Evolutionary conservation across 768 basidiomycete species (phyloP).

Genomic region (Glaciozyma martinii): DNA sequence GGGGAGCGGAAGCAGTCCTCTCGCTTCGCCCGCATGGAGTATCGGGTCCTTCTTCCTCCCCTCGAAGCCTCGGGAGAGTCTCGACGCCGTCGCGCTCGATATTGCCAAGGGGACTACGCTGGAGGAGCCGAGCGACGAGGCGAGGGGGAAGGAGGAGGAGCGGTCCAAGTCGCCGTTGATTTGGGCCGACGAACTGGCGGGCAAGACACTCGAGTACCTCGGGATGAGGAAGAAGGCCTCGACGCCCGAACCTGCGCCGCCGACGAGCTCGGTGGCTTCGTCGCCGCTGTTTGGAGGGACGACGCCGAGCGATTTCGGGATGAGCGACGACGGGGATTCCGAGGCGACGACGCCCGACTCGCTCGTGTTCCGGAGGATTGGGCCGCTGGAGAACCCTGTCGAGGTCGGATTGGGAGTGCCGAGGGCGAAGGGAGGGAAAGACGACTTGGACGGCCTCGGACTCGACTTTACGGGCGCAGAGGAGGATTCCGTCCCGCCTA

Average conservation of each 20-base stretch:
- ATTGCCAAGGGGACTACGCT: no score
- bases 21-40: conserved; percentile 8
- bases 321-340: not conserved
- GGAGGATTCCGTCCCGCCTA: not conserved
- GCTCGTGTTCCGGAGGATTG: not conserved
- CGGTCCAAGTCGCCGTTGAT: not conserved
- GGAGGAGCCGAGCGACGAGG: no score
- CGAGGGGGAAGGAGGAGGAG: no score
- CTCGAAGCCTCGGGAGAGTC: no score
- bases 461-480: not conserved
- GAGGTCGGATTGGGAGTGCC: not conserved
- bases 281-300: not conserved
- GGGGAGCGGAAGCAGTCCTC: not conserved
- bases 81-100: no score
- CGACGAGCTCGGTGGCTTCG: not conserved
- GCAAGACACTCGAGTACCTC: not conserved
- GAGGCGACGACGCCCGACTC: not conserved
- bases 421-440: no score
- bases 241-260: not conserved
- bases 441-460: conserved; percentile 15
- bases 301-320: not conserved
- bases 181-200: not conserved
- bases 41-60: not conserved
- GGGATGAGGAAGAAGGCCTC: not conserved
- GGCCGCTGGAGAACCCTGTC: not conserved